Percentiles rank a stretch among this genome's conserved stretches.
Evolutionary conservation across 192 early-diverging fungal genomes (phyloP).

Genomic region (Gaertneriomyces semiglobifer): DNA sequence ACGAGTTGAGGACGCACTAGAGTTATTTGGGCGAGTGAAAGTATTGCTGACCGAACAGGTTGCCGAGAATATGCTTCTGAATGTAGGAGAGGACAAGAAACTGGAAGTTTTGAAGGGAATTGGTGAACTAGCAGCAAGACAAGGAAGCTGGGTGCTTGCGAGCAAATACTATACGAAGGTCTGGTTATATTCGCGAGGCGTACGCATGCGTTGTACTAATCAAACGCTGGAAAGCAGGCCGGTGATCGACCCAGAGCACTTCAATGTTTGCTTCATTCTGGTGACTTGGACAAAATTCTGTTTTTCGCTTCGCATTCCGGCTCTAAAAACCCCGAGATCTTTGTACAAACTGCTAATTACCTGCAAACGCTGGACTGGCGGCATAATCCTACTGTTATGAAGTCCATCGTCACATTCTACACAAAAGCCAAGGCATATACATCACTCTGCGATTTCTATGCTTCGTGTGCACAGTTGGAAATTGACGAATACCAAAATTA

Average conservation of each 20-base stretch:
- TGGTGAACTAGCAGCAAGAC: no score
- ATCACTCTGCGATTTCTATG: slow-evolving; percentile 50
- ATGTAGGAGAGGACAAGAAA: no score
- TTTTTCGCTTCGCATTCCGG: slow-evolving; percentile 62
- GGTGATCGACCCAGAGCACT: slow-evolving; percentile 56
- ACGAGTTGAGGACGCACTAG: not conserved
- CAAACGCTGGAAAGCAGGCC: slow-evolving; percentile 16
- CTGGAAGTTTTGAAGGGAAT: no score
- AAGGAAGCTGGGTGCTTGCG: slow-evolving; percentile 41
- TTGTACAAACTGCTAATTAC: slow-evolving; percentile 53
- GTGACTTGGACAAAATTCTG: slow-evolving; percentile 55
- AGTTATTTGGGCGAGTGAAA: no score
- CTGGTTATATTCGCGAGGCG: not conserved
- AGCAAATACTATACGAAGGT: slow-evolving; percentile 55
- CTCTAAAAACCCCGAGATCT: slow-evolving; percentile 54
- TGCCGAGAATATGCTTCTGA: no score
- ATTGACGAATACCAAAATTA: slow-evolving; percentile 64
- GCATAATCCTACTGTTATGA: slow-evolving; percentile 44
- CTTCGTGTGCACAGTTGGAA: slow-evolving; percentile 55
- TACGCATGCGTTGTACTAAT: no score
- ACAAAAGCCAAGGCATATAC: slow-evolving; percentile 55
- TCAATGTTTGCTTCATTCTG: slow-evolving; percentile 50
- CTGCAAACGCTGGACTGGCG: slow-evolving; percentile 58
- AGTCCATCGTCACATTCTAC: slow-evolving; percentile 56
- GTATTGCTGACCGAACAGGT: no score